A percentile compares a stretch with the other conserved stretches of the same genome.
Evolutionary conservation across 2,329 filamentous ascomycete species (phyloP).

Genomic region (Pseudocercospora musae): DNA sequence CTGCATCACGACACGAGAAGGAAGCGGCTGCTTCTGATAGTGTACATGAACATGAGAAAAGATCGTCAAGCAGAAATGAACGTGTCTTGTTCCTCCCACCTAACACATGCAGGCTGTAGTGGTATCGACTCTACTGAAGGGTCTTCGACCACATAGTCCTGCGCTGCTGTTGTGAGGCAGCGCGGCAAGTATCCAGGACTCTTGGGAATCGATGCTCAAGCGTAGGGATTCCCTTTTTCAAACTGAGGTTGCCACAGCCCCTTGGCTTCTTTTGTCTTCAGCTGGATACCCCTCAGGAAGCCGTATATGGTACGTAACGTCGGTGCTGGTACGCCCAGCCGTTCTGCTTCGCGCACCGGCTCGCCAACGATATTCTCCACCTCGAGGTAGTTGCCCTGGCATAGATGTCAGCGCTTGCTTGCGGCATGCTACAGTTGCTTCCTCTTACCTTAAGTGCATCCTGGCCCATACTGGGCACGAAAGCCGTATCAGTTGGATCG

Average conservation of each 20-base stretch:
- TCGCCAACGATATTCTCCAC: constrained; percentile 57
- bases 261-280: constrained; percentile 46
- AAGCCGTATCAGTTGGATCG: constrained; percentile 50
- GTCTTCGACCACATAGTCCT: not conserved
- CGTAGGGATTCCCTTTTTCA: constrained; percentile 22
- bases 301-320: constrained; percentile 50
- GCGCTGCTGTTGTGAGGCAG: not conserved
- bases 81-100: not conserved
- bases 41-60: not conserved
- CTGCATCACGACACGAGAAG: not conserved
- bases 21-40: not conserved
- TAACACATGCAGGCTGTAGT: not conserved
- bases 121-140: not conserved
- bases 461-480: constrained; percentile 55
- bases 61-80: not conserved
- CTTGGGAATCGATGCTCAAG: not conserved
- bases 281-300: constrained; percentile 49
- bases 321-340: constrained; percentile 49
- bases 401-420: not conserved
- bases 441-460: constrained; percentile 48
- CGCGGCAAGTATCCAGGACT: not conserved
- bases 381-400: constrained; percentile 53
- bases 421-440: not conserved
- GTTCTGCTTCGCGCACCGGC: constrained; percentile 52
- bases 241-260: constrained; percentile 35